Evolutionary conservation across 2,329 filamentous ascomycete genomes (phyloP).

Genomic region (Paraphaeosphaeria minitans): DNA sequence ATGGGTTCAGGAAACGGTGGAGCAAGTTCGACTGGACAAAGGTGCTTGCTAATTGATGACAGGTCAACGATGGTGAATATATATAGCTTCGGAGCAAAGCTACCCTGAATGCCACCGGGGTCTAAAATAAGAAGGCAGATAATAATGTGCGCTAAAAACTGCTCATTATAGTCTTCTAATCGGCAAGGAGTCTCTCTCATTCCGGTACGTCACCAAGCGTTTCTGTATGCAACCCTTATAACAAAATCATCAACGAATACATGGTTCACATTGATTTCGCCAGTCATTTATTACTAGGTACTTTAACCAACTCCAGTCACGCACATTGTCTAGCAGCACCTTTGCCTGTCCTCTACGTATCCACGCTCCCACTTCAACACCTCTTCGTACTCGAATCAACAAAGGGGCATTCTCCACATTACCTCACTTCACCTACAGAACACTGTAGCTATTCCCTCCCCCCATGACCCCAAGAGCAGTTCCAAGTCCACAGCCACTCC

Average conservation of each 20-base stretch:
- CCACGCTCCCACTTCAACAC: too few species aligned
- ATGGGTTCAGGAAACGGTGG: constrained; percentile 84
- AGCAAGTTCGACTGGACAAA: constrained; percentile 89
- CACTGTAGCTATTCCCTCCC: not conserved
- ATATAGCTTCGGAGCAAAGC: not conserved
- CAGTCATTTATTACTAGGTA: too few species aligned
- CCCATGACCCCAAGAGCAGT: not conserved
- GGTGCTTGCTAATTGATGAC: constrained; percentile 58
- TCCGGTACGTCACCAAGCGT: not conserved
- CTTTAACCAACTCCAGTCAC: too few species aligned
- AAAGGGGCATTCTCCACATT: not conserved
- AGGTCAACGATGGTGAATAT: not conserved
- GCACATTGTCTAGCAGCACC: too few species aligned
- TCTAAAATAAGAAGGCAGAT: not conserved
- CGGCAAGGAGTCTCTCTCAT: not conserved
- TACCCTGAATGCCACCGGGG: not conserved
- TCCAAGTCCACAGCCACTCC: not conserved
- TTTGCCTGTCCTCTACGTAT: too few species aligned
- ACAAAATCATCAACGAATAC: too few species aligned
- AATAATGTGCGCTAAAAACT: not conserved
- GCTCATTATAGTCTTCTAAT: not conserved
- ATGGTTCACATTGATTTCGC: not conserved
- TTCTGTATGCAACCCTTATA: not conserved
- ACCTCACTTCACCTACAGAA: not conserved
- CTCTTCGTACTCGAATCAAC: not conserved